A percentile compares a stretch with the other conserved stretches of the same genome.
phyloP scores from a whole-genome alignment of 306 rosid genomes.

The Leucaena leucocephala region DNA sequence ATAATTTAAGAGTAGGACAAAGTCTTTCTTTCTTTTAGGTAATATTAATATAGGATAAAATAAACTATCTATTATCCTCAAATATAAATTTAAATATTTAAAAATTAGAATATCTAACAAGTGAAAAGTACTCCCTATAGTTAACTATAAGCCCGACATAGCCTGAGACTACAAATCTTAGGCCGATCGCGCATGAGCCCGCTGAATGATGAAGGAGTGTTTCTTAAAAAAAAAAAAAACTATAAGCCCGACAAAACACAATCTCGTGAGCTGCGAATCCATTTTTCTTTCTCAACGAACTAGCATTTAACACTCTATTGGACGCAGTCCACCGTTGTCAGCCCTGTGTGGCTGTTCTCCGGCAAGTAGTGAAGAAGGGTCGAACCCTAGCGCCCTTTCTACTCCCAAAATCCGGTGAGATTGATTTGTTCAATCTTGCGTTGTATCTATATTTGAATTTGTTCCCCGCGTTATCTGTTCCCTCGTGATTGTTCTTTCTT shows the following conservation, averaged over 20 bases:
- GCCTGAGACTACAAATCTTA: too few relatives aligned
- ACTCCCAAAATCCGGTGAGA: neutral
- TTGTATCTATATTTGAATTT: neutral
- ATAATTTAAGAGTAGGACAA: too few relatives aligned
- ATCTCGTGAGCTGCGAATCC: neutral
- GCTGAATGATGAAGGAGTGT: too few relatives aligned
- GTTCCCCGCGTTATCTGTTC: neutral
- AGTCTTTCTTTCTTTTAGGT: too few relatives aligned
- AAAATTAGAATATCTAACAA: too few relatives aligned
- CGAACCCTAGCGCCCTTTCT: neutral
- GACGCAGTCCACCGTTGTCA: neutral
- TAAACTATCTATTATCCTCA: too few relatives aligned
- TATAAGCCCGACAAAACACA: neutral
- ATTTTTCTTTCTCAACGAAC: neutral
- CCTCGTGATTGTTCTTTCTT: neutral
- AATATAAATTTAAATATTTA: too few relatives aligned
- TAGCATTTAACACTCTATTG: neutral
- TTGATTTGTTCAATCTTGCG: neutral
- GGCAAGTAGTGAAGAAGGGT: neutral
- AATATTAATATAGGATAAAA: too few relatives aligned
- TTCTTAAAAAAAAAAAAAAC: too few relatives aligned
- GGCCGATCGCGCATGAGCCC: too few relatives aligned
- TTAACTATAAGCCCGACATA: too few relatives aligned
- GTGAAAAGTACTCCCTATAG: too few relatives aligned
- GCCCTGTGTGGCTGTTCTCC: neutral